These are phyloP conservation scores for Immersiporthe knoxdaviesiana DNA, from an alignment of 2,329 filamentous ascomycete species.

Conservation along the genomic window DNA sequence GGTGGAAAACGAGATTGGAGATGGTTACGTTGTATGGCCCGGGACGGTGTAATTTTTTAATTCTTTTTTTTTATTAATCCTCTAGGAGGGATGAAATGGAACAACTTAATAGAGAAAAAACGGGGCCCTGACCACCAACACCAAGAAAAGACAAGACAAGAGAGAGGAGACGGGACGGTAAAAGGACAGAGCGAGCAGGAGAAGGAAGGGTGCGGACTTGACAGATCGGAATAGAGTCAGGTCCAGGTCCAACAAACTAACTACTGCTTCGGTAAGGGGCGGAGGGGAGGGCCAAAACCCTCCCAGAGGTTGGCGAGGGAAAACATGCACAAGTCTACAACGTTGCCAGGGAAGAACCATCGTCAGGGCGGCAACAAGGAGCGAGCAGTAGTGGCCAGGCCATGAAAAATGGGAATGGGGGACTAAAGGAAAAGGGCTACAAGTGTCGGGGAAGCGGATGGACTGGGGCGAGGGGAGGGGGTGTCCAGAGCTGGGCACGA, in stretches of 20 bases:
- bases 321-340: conserved; percentile 5
- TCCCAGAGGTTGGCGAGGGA: not conserved
- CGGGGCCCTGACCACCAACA: conserved; percentile 45
- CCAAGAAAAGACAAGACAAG: conserved; percentile 9
- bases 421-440: not conserved
- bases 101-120: conserved; percentile 46
- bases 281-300: not conserved
- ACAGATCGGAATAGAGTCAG: conserved; percentile 9
- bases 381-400: no score
- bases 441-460: not conserved
- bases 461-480: not conserved
- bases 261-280: not conserved
- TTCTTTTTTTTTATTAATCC: not conserved
- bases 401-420: not conserved
- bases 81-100: conserved; percentile 41
- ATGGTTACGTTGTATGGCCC: conserved; percentile 55
- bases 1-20: conserved; percentile 42
- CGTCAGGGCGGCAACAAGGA: not conserved
- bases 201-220: not conserved
- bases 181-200: not conserved
- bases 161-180: not conserved
- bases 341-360: not conserved
- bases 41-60: conserved; percentile 48
- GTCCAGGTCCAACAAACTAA: conserved; percentile 1
- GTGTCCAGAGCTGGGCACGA: not conserved